Evolutionary conservation across 331 rosid genomes (phyloP).

Genomic region (Pyrus hybrid): DNA sequence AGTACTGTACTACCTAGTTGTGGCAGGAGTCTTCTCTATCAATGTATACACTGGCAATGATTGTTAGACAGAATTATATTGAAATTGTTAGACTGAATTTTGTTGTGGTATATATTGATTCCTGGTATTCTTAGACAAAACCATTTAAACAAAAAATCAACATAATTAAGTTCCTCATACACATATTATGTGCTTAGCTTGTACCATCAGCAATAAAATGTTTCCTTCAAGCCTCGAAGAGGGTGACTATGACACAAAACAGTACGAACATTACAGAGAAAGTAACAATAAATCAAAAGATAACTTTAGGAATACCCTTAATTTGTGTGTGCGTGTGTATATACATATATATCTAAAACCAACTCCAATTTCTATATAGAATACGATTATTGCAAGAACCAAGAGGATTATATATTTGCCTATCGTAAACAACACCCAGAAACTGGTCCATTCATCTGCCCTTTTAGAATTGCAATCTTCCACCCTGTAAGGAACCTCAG

Average conservation of each 20-base stretch:
- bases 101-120: not conserved
- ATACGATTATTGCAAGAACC: not conserved
- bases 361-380: not conserved
- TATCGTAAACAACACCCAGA: not conserved
- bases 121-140: not conserved
- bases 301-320: not conserved
- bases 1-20: not conserved
- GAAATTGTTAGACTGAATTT: not conserved
- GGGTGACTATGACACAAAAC: not conserved
- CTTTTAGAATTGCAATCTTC: not conserved
- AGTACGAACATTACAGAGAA: not conserved
- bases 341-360: not conserved
- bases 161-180: not conserved
- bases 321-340: too few relatives aligned
- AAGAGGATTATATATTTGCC: not conserved
- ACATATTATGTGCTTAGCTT: not conserved
- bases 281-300: not conserved
- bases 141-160: not conserved
- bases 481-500: not conserved
- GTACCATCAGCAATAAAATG: not conserved
- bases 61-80: not conserved
- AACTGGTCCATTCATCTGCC: not conserved
- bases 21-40: not conserved
- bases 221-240: slow-evolving; percentile 7
- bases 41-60: not conserved